These are phyloP conservation scores for Asterella californica DNA, from an alignment of 225 moss, liverwort and hornwort species.

Conservation along the genomic window DNA sequence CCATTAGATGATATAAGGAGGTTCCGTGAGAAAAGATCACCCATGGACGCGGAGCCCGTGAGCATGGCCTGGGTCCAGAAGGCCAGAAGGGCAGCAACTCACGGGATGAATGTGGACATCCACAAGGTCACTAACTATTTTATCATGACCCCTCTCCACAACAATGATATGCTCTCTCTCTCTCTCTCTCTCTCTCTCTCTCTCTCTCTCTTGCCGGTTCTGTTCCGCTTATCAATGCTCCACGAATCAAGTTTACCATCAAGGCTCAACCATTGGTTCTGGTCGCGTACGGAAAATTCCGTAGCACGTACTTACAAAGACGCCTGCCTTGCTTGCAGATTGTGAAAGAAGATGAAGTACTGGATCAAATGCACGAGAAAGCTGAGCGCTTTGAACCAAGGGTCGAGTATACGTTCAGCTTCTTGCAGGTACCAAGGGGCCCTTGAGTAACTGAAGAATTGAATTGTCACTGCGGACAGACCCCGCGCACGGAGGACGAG, in stretches of 20 bases:
- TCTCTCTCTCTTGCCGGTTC: no score
- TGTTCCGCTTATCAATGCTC: no score
- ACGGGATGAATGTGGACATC: constrained; percentile 59
- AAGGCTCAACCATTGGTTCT: neutral
- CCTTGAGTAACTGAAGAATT: neutral
- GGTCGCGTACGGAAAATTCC: neutral
- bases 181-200: no score
- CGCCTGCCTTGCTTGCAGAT: constrained; percentile 1
- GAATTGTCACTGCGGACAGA: no score
- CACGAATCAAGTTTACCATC: no score
- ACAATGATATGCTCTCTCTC: no score
- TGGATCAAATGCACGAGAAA: constrained; percentile 51
- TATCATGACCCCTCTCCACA: no score
- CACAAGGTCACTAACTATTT: constrained; percentile 25
- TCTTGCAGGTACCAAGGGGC: constrained; percentile 21
- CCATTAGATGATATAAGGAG: neutral
- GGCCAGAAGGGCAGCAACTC: constrained; percentile 48
- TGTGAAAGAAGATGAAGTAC: constrained; percentile 46
- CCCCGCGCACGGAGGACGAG: no score
- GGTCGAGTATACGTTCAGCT: constrained; percentile 58
- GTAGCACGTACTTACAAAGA: neutral
- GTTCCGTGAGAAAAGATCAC: neutral
- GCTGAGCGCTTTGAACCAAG: constrained; percentile 61
- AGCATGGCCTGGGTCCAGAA: constrained; percentile 22
- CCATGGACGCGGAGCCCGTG: neutral